phyloP scores from a whole-genome alignment of 2,329 filamentous ascomycete genomes.

The Colletotrichum tamarilloi region DNA sequence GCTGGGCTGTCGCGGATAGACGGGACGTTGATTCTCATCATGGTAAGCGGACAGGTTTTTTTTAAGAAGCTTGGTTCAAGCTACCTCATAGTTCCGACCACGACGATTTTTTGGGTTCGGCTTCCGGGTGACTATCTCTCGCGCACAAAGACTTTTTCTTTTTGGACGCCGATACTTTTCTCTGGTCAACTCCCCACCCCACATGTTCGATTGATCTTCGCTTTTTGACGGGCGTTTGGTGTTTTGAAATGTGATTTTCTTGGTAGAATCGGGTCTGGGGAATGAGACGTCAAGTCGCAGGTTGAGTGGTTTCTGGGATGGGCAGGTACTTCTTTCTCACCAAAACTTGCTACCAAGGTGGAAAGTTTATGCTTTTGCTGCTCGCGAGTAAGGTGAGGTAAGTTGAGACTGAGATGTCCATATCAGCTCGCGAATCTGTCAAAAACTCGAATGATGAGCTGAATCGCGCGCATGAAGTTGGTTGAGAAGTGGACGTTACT shows the following conservation, averaged over 20 bases:
- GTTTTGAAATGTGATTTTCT: neutral
- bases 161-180: neutral
- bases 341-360: no score
- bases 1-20: conserved; percentile 11
- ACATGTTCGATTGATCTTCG: conserved; percentile 24
- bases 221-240: conserved; percentile 7
- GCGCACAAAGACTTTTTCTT: neutral
- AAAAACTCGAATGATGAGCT: neutral
- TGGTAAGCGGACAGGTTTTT: neutral
- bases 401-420: neutral
- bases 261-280: no score
- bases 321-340: no score
- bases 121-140: neutral
- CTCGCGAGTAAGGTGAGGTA: neutral
- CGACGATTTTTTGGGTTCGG: neutral
- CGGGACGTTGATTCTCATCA: neutral
- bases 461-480: conserved; percentile 14
- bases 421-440: neutral
- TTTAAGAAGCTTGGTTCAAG: neutral
- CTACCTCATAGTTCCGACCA: no score
- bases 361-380: neutral
- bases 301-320: neutral
- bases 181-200: neutral
- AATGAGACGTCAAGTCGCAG: neutral
- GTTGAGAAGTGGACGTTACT: neutral